Conservation (phyloP, 495 filamentous ascomycete genomes). For the Xylaria flabelliformis region DNA sequence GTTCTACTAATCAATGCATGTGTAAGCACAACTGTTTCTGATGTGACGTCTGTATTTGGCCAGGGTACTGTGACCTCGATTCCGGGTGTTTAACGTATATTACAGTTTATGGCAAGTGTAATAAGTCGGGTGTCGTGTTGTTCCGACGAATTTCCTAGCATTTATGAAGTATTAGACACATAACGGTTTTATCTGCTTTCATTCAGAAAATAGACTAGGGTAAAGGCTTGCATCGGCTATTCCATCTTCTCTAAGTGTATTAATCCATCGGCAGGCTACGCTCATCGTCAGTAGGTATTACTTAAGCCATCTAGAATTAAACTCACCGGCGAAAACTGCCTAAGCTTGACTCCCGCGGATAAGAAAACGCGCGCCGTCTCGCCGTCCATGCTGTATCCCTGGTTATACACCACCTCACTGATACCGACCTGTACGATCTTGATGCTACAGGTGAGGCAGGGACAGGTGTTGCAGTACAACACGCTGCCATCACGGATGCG, state of each 20-base stretch:
- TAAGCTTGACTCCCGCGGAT: conserved; percentile 75
- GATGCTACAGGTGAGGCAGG: conserved; percentile 97
- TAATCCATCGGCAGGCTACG: conserved; percentile 59
- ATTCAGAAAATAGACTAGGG: neutral
- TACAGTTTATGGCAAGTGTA: neutral
- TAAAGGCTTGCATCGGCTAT: neutral
- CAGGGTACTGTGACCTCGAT: neutral
- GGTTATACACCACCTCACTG: conserved; percentile 89
- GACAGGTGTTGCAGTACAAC: conserved; percentile 96
- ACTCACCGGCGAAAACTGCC: conserved; percentile 84
- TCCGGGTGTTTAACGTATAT: neutral
- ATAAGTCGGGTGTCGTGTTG: neutral
- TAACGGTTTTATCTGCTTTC: neutral
- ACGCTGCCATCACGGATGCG: conserved; percentile 77
- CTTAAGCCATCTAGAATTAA: neutral
- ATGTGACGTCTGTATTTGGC: neutral
- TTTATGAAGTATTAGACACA: neutral
- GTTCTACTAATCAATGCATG: conserved; percentile 19
- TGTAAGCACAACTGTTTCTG: neutral
- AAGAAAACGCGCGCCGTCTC: conserved; percentile 81
- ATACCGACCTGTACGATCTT: conserved; percentile 98
- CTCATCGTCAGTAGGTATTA: neutral
- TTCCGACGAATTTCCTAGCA: neutral
- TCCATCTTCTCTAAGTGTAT: conserved; percentile 56
- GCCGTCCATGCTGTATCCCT: conserved; percentile 91